Percentiles rank a stretch among this genome's conserved stretches.
These are phyloP conservation scores for Colletotrichum tropicale DNA, from an alignment of 2,329 filamentous ascomycete genomes.

Conservation along the genomic window DNA sequence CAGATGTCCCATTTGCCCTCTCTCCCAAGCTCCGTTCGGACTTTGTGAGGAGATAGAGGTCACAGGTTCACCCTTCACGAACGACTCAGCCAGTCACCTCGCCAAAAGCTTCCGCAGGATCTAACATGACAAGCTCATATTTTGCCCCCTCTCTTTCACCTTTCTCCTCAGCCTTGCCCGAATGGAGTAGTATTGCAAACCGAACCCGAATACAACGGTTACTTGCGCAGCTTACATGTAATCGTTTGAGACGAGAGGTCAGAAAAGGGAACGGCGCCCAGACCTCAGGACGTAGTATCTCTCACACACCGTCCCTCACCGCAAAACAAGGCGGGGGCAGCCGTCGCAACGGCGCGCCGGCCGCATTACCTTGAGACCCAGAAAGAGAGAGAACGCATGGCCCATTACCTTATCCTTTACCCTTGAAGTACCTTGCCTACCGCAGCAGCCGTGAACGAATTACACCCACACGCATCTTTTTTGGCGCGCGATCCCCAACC, in stretches of 20 bases:
- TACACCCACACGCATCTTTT: background rate
- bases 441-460: background rate
- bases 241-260: background rate
- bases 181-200: background rate
- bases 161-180: background rate
- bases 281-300: background rate
- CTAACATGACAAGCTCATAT: background rate
- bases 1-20: background rate
- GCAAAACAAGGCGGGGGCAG: background rate
- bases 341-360: background rate
- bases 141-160: background rate
- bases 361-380: background rate
- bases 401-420: background rate
- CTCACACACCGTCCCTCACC: conserved; percentile 4
- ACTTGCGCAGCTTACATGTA: background rate
- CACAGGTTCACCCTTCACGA: background rate
- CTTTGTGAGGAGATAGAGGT: background rate
- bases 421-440: background rate
- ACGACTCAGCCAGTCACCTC: background rate
- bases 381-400: background rate
- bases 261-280: background rate
- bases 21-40: background rate
- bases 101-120: background rate
- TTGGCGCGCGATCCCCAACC: background rate
- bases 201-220: background rate